A percentile compares a stretch with the other conserved stretches of the same genome.
Evolutionary conservation across 1,139 yeast species (phyloP).

Genomic region (Nakaseomyces delphensis): DNA sequence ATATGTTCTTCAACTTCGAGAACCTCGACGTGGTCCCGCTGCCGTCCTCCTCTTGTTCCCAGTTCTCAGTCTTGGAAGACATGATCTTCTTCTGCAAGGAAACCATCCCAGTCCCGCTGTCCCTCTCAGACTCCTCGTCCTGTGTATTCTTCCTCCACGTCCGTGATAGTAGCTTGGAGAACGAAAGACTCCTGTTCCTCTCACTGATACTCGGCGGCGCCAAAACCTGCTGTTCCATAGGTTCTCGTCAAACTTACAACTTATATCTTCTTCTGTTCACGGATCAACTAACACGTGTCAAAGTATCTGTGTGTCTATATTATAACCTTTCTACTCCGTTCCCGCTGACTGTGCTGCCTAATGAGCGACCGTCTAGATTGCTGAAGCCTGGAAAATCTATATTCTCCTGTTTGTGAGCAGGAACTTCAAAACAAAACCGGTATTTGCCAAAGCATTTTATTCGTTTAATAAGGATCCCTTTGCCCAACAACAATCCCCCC

Average conservation of each 20-base stretch:
- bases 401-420: too few relatives aligned
- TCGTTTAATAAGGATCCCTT: too few relatives aligned
- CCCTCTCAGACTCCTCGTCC: not conserved
- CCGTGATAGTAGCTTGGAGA: conserved; percentile 25
- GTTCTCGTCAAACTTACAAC: not conserved
- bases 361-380: too few relatives aligned
- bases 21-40: conserved; percentile 13
- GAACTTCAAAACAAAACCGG: too few relatives aligned
- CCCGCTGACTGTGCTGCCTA: too few relatives aligned
- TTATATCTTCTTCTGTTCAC: not conserved
- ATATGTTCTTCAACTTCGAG: conserved; percentile 19
- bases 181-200: conserved; percentile 25
- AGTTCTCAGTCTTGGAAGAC: conserved; percentile 5
- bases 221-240: conserved; percentile 6
- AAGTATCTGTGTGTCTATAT: too few relatives aligned
- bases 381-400: too few relatives aligned
- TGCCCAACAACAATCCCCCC: too few relatives aligned
- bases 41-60: conserved; percentile 2
- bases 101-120: not conserved
- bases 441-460: too few relatives aligned
- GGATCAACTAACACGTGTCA: too few relatives aligned
- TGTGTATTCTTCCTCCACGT: conserved; percentile 20
- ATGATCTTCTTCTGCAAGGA: conserved; percentile 6
- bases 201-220: conserved; percentile 12
- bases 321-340: too few relatives aligned